These are phyloP conservation scores for Tanacetum coccineum DNA, from an alignment of 129 eudicot genomes.

Conservation along the genomic window DNA sequence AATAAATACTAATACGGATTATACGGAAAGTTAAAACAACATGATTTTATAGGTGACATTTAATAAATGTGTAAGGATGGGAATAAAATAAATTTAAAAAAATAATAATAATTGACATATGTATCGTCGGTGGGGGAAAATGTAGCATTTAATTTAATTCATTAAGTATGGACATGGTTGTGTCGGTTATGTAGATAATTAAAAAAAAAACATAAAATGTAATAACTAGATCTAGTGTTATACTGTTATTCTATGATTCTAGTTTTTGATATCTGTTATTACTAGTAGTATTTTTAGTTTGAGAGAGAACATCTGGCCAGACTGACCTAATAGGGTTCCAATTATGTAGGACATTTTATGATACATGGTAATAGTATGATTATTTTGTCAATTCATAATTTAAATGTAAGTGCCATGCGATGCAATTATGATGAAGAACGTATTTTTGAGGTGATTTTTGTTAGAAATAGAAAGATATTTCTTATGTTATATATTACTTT, in stretches of 20 bases:
- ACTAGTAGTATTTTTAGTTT: too few relatives aligned
- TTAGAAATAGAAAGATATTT: too few relatives aligned
- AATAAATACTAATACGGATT: conserved; percentile 43
- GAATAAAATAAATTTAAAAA: conserved; percentile 11
- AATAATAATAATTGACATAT: conserved; percentile 12
- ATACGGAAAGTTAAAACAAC: conserved; percentile 44
- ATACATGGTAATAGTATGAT: conserved; percentile 18
- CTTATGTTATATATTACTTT: too few relatives aligned
- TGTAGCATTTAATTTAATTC: conserved; percentile 21
- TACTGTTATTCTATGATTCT: too few relatives aligned
- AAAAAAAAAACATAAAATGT: background rate
- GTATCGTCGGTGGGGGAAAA: conserved; percentile 54
- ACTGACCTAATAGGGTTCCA: conserved; percentile 22
- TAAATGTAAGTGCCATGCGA: conserved; percentile 31
- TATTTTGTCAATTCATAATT: conserved; percentile 30
- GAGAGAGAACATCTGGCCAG: conserved; percentile 17
- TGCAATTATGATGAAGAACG: conserved; percentile 32
- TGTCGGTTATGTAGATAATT: conserved; percentile 32
- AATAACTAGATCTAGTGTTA: too few relatives aligned
- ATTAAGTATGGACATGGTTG: conserved; percentile 34
- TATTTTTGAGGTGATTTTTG: conserved; percentile 16
- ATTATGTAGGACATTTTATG: conserved; percentile 25
- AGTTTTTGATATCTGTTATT: too few relatives aligned
- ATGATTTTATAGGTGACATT: conserved; percentile 21
- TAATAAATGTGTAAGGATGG: conserved; percentile 38